phyloP scores from a whole-genome alignment of 208 protist genomes.

The Leishmania aethiopica region DNA sequence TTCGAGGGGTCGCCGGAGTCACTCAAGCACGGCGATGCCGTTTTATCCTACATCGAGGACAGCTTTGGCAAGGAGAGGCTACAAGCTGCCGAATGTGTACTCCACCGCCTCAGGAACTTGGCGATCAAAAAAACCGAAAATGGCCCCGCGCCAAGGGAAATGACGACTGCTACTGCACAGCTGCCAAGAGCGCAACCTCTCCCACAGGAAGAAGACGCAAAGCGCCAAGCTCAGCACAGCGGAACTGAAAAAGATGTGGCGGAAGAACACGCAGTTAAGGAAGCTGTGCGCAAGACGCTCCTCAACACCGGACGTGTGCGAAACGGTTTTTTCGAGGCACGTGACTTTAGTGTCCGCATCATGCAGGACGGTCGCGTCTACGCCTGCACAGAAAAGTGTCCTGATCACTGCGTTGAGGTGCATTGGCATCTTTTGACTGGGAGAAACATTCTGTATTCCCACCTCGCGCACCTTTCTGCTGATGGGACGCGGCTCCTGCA shows the following conservation, averaged over 20 bases:
- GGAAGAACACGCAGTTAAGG: constrained; percentile 9
- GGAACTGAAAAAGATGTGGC: constrained; percentile 16
- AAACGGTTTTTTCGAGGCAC: constrained; percentile 82
- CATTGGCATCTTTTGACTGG: constrained; percentile 86
- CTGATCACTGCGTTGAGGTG: constrained; percentile 59
- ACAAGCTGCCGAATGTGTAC: constrained; percentile 4
- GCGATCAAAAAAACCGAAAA: constrained; percentile 16
- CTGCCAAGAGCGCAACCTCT: not conserved
- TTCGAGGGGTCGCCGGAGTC: constrained; percentile 53
- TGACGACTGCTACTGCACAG: not conserved
- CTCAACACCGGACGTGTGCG: constrained; percentile 75
- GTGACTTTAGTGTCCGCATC: constrained; percentile 54
- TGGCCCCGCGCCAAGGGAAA: not conserved
- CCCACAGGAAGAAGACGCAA: not conserved
- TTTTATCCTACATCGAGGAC: constrained; percentile 59
- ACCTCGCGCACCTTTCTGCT: constrained; percentile 67
- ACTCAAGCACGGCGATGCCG: constrained; percentile 42
- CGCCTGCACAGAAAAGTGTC: constrained; percentile 74
- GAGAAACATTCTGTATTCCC: constrained; percentile 74
- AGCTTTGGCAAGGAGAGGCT: constrained; percentile 26
- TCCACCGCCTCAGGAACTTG: constrained; percentile 6
- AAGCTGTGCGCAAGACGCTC: constrained; percentile 54
- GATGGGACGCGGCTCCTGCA: constrained; percentile 69
- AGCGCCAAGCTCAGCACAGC: not conserved
- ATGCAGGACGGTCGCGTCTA: constrained; percentile 81